Percentiles rank a stretch among this genome's conserved stretches.
Evolutionary conservation across 495 filamentous ascomycete species (phyloP).

Genomic region (Aspergillus hancockii): DNA sequence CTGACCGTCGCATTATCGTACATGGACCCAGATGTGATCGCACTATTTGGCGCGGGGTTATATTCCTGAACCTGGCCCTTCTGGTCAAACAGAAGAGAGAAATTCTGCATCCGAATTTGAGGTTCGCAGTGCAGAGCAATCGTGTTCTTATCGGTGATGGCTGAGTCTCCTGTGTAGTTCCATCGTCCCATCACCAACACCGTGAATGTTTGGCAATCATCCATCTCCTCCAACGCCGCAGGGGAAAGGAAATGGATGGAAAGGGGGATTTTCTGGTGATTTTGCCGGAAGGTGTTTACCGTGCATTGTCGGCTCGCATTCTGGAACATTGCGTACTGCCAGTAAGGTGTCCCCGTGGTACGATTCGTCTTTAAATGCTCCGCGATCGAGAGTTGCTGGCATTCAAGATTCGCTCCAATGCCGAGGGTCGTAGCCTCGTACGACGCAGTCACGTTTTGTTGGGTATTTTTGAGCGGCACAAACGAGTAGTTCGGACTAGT

Average conservation of each 20-base stretch:
- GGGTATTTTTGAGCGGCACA: conserved; percentile 30
- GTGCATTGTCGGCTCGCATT: conserved; percentile 29
- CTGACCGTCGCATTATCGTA: conserved; percentile 42
- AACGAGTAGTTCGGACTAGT: conserved; percentile 39
- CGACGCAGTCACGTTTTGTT: conserved; percentile 26
- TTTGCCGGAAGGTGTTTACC: conserved; percentile 31
- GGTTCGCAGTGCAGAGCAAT: conserved; percentile 44
- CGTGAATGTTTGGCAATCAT: conserved; percentile 37
- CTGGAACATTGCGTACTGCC: conserved; percentile 32
- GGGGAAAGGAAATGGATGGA: conserved; percentile 44
- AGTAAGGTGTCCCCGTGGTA: conserved; percentile 22
- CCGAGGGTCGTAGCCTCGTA: conserved; percentile 38
- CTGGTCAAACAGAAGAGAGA: conserved; percentile 35
- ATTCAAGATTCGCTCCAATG: conserved; percentile 34
- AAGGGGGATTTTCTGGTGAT: conserved; percentile 29
- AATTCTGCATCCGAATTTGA: conserved; percentile 26
- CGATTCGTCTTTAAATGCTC: conserved; percentile 19
- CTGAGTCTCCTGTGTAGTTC: conserved; percentile 32
- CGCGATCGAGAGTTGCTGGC: conserved; percentile 22
- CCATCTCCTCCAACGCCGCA: conserved; percentile 20
- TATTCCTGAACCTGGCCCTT: conserved; percentile 33
- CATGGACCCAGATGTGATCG: conserved; percentile 33
- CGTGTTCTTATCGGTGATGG: conserved; percentile 33
- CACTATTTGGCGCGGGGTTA: conserved; percentile 20
- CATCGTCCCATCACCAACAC: conserved; percentile 43